Base-by-base conservation (phyloP, 768 basidiomycete genomes). In the Tricholoma flavovirens region DNA sequence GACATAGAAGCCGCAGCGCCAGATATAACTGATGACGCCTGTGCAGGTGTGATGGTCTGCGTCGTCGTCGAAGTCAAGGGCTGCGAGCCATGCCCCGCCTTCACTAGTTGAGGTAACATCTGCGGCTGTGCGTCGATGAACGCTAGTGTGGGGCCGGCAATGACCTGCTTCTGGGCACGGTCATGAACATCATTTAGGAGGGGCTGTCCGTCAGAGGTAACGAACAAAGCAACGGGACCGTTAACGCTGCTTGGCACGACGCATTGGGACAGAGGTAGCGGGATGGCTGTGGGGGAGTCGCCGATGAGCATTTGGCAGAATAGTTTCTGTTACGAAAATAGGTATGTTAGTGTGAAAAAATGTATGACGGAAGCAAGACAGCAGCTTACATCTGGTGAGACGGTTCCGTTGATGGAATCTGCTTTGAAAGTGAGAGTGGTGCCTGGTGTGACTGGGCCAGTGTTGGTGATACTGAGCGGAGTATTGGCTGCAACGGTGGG, bases 251-350 rank as follows among this genome's bases (percentile, higher is more conserved):
- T 33, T 35, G 90, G 92, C 11, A 92, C 82, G 56, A 78, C 68
- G 62, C 90, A 92, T 58, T 79, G 60, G 58, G 68, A 60, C 61
- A 88, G 66, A 2, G 88, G 83, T 45, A 90, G 74, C 30, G 80
- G 64, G 64, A 88, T 72, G 4, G 90, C 72, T 64, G 69, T 67
- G 50, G 83, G 67, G 15, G 71, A 51, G 26, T 85, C 87, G 29
- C 88, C 90, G 54, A 82, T 60, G 61, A 93, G 69, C 81, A 93
- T 89, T 71, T 92, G 86, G 70, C 90, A 91, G 71, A 76, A 82
- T 32, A 88, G 65, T 58, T 63, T 66, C 86, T 87, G 63, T 17
- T 32, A 43, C 24, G 14, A n/a, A 15, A 12, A 53, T 54, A 30
- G 4, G 17, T 4, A n/a, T 30, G 10, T 22, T 15, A 26, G 32